phyloP scores from a whole-genome alignment of 345 rosid genomes.

The Melastoma malabathricum region DNA sequence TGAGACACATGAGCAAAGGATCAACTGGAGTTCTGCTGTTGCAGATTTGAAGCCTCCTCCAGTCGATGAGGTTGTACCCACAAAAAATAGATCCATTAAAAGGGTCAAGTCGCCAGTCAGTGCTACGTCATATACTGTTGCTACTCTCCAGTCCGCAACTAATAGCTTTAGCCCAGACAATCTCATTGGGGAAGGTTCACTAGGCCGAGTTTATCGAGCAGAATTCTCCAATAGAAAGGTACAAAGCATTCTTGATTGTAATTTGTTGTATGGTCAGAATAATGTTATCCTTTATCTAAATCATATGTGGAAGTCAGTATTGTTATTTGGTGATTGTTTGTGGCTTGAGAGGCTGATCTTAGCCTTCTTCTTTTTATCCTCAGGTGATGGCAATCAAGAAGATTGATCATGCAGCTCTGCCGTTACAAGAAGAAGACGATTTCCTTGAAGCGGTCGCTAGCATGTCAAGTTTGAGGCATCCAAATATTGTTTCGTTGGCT shows the following conservation, averaged over 20 bases:
- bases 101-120: slow-evolving; percentile 65
- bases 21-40: slow-evolving; percentile 51
- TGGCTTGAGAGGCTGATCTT: not conserved
- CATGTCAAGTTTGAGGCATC: slow-evolving; percentile 92
- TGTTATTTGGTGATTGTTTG: not conserved
- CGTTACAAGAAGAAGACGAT: slow-evolving; percentile 83
- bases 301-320: no score
- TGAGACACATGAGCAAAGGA: slow-evolving; percentile 55
- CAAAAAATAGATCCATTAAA: slow-evolving; percentile 57
- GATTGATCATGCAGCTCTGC: slow-evolving; percentile 80
- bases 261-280: no score
- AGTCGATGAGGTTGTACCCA: slow-evolving; percentile 44
- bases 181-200: slow-evolving; percentile 91
- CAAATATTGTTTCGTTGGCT: slow-evolving; percentile 63
- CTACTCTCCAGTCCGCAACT: slow-evolving; percentile 77
- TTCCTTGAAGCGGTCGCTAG: slow-evolving; percentile 88
- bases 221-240: slow-evolving; percentile 89
- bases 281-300: no score
- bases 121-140: slow-evolving; percentile 69
- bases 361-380: slow-evolving; percentile 8
- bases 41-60: slow-evolving; percentile 64
- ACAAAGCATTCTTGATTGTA: not conserved
- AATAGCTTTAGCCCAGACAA: slow-evolving; percentile 92
- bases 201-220: slow-evolving; percentile 93
- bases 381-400: slow-evolving; percentile 86